Evolutionary conservation across 306 rosid species (phyloP), one percentile per base, ranked within the genome.

Genomic region (Prinsepia uniflora): DNA sequence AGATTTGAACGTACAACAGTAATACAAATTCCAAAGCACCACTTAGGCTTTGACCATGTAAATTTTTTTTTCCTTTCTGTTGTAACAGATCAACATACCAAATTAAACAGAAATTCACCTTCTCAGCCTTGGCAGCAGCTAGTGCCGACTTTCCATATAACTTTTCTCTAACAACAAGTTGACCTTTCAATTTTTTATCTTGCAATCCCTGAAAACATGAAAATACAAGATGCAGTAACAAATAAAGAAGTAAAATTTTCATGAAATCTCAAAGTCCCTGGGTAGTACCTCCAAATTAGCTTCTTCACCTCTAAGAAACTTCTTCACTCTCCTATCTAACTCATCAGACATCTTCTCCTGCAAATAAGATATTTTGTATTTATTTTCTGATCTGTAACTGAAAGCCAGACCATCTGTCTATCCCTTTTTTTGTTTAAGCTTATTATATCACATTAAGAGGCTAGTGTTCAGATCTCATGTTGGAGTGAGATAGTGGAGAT

Each of bases 261-360:
- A 22, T 46, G 60, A 55, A 75, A 63, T 10, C 63, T 60, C 49
- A 55, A 75, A 14, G n/a, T 50, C 54, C 41, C 8, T 0, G 11
- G 5, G 8, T 48, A 15, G 36, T 88, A 88, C 98, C 94, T 84
- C 87, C 72, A 93, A 77, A 80, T 87, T 76, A 18, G 85, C 80
- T 70, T 77, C 85, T 66, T 77, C 87, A 44, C 99, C 99, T 79
- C 99, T 88, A 15, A 83, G 87, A 81, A 84, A 94, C 88, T 94
- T 94, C 76, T 87, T 79, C 15, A 76, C 67, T 68, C 56, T 90
- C 72, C 42, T 43, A 43, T 88, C 92, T 56, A 85, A 58, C 73
- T 90, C 98, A 72, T 85, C 79, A 46, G 78, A 13, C 10, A 81
- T 65, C 59, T 87, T 88, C 90, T 85, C 92, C 92, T 86, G 91